Evolutionary conservation across 2,329 filamentous ascomycete species (phyloP), one percentile per base, ranked within the genome.

Genomic region (Exophiala sp.): DNA sequence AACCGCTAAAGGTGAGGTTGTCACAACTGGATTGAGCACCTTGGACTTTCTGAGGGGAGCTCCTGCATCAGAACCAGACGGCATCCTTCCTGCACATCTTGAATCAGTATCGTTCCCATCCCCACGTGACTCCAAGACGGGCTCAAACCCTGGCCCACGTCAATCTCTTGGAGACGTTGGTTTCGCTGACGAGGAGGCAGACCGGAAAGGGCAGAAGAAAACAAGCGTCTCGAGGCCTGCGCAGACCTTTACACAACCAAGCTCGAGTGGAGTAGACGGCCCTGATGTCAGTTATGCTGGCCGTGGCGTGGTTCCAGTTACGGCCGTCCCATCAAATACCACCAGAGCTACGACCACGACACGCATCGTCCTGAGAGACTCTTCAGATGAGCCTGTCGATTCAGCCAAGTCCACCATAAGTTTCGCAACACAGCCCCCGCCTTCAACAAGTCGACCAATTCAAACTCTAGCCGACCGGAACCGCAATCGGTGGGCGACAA

Each of bases 401-500:
- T 43, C 41, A 24, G 20, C 18, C 3, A 21, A n/a, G 8, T 24
- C 20, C 12, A 32, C 21, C 20, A 43, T 20, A 11, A 43, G 9
- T 43, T 3, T n/a, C 20, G 29, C 41, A n/a, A 24, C 18, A 8
- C 20, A 43, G 20, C 41, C 41, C 3, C 29, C 41, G 12, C 20
- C 21, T 21, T n/a, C 21, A 7, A 29, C 14, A 43, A 43, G 12
- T 29, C 21, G 9, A 12, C 40, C 20, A 4, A 5, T 24, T 14
- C 9, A 21, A 6, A 24, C 41, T 14, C 10, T 8, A 8, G n/a
- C n/a, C 41, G 14, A 2, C 7, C 43, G 42, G 10, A 21, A 50
- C 10, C 42, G 36, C 20, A 34, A 14, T 16, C 21, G 46, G 1
- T 61, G 60, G 62, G 58, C 47, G 2, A 42, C 49, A 10, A 36